Evolutionary conservation across 2,329 filamentous ascomycete genomes (phyloP).

Genomic region (Colletotrichum sansevieriae): DNA sequence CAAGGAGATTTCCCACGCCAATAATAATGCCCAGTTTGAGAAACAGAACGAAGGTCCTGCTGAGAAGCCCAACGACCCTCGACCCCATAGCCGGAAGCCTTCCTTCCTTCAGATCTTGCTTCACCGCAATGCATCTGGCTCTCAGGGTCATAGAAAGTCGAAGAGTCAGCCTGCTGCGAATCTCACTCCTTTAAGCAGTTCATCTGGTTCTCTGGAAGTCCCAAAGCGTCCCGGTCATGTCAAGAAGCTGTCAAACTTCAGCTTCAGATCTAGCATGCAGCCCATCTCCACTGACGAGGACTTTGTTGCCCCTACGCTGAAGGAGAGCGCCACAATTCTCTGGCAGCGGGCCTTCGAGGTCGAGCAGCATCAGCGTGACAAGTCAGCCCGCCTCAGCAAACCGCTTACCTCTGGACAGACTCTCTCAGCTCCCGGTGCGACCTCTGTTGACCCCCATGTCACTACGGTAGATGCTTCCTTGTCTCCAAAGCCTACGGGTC

Average conservation of each 20-base stretch:
- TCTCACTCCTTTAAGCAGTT: not conserved
- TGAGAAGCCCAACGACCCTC: not conserved
- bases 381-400: not conserved
- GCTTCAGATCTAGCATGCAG: conserved; percentile 39
- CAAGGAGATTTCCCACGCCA: not conserved
- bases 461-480: not conserved
- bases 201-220: conserved; percentile 8
- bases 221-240: conserved; percentile 23
- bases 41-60: not conserved
- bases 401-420: conserved; percentile 31
- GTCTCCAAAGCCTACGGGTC: not conserved
- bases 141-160: conserved; percentile 26
- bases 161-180: conserved; percentile 29
- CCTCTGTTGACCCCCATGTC: not conserved
- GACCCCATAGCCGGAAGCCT: conserved; percentile 12
- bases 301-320: conserved; percentile 33
- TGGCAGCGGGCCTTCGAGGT: conserved; percentile 48
- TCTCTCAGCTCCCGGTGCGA: not conserved
- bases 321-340: conserved; percentile 46
- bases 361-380: conserved; percentile 42
- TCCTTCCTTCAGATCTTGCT: conserved; percentile 28
- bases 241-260: conserved; percentile 42
- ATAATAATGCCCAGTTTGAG: not conserved
- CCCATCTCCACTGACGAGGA: conserved; percentile 1
- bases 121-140: conserved; percentile 7